A percentile compares a stretch with the other conserved stretches of the same genome.
Evolutionary conservation across 2,329 filamentous ascomycete species (phyloP).

Genomic region (Ophiognomonia clavigignenti-juglandacearum): DNA sequence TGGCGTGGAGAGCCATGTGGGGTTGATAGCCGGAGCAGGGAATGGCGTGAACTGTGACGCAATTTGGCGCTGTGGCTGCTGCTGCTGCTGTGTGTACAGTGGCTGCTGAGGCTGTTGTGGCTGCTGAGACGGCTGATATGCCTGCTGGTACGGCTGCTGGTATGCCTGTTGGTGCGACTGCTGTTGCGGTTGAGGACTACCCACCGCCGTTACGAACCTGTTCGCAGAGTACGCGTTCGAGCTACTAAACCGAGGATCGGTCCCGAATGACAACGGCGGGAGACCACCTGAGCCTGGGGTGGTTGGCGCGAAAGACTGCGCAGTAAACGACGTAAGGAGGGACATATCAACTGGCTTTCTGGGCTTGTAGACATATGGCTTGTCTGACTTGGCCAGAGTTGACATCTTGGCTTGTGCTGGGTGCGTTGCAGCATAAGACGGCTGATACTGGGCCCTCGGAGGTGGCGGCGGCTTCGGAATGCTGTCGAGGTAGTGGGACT

Average conservation of each 20-base stretch:
- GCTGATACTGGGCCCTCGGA: constrained; percentile 17
- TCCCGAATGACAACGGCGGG: constrained; percentile 20
- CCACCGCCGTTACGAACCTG: constrained; percentile 23
- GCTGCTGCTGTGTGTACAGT: background rate
- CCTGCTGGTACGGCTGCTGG: constrained; percentile 5
- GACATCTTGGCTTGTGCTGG: constrained; percentile 12
- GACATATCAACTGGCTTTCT: constrained; percentile 29
- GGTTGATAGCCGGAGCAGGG: background rate
- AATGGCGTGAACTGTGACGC: constrained; percentile 3
- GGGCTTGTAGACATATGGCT: constrained; percentile 52
- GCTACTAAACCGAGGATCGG: constrained; percentile 20
- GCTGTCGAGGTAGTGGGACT: constrained; percentile 69
- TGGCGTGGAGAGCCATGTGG: constrained; percentile 7
- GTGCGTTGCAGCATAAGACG: constrained; percentile 16
- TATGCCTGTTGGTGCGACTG: too few species aligned
- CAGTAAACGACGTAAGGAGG: constrained; percentile 23
- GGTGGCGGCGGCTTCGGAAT: constrained; percentile 42
- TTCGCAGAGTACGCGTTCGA: constrained; percentile 19
- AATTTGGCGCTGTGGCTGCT: background rate
- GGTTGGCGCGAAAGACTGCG: constrained; percentile 31
- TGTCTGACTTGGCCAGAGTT: constrained; percentile 29
- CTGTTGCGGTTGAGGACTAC: constrained; percentile 26
- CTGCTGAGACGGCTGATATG: background rate
- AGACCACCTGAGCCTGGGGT: constrained; percentile 10
- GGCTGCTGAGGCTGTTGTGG: background rate